phyloP scores from a whole-genome alignment of 805 yeast genomes.

The Yarrowia hollandica region DNA sequence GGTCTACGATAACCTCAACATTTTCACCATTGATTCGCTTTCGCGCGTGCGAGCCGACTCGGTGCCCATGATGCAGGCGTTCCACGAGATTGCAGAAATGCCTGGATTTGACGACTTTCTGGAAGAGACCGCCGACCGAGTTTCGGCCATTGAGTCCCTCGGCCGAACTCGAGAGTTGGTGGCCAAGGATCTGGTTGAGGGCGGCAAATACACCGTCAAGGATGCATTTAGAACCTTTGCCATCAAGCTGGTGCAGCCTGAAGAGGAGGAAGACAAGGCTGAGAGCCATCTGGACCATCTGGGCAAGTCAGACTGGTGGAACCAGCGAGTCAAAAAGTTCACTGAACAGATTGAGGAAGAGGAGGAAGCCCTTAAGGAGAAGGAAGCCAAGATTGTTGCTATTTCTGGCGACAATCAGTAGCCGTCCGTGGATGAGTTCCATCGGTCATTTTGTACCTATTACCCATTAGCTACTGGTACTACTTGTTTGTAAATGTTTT shows the following conservation, averaged over 20 bases:
- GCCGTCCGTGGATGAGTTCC: not conserved
- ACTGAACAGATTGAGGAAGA: conserved; percentile 10
- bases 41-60: conserved; percentile 75
- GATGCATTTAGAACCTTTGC: conserved; percentile 8
- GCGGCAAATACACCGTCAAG: conserved; percentile 37
- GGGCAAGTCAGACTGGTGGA: conserved; percentile 34
- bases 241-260: conserved; percentile 30
- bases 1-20: conserved; percentile 68
- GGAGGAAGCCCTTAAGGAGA: conserved; percentile 8
- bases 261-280: conserved; percentile 36
- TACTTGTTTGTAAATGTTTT: too few relatives aligned
- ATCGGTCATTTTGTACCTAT: not conserved
- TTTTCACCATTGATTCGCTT: conserved; percentile 74
- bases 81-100: conserved; percentile 70
- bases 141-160: conserved; percentile 72
- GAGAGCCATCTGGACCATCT: conserved; percentile 31
- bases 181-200: conserved; percentile 59
- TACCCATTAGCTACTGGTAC: too few relatives aligned
- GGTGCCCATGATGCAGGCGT: conserved; percentile 88
- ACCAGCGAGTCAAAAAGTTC: conserved; percentile 31
- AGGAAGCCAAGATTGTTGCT: not conserved
- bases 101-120: conserved; percentile 70
- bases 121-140: conserved; percentile 64
- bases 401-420: not conserved
- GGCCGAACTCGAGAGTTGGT: conserved; percentile 77